Base-by-base conservation (phyloP, 768 basidiomycete genomes). In the Hypholoma fasciculare region DNA sequence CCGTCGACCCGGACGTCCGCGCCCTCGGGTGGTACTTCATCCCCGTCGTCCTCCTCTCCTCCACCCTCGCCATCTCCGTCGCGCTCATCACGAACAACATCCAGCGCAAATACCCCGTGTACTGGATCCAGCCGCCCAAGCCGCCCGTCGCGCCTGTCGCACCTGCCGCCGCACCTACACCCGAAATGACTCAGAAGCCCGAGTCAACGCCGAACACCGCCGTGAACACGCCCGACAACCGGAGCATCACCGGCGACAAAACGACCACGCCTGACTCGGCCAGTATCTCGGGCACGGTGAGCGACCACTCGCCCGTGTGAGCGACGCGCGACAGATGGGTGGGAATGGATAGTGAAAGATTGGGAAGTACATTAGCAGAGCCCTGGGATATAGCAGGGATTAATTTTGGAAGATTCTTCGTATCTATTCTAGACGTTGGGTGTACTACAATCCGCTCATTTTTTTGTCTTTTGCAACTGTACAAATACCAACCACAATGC, bases 21-120 rank as follows among this genome's bases (percentile, higher is more conserved):
- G 61, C 68, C n/a, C 63, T 83, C 49, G 78, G 77, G 12, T 84
- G 82, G 83, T 79, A 82, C 61, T 79, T 80, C 57, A 69, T 86
- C 12, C 81, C 81, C 12, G 75, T 84, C 44, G 65, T 84, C 49
- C 71, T 85, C 13, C 73, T 86, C 5, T 76, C 78, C 3, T 80
- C 79, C 7, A 61, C 70, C 7, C 68, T 85, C 7, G 73, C 74
- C 6, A 72, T 83, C 34, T 67, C 56, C 0, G 77, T 82, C 3
- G 82, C 81, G 6, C 70, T 86, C 13, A 49, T 81, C 27, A 57
- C 75, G 51, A 79, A 85, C 62, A 84, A 84, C 63, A 77, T 83
- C 43, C 82, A 82, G 63, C 67, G 80, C 34, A 69, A 76, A 49
- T 84, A 78, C 58, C 82, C 82, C 13, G 63, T 75, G 17, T 83